Conservation (phyloP, 2,329 filamentous ascomycete species). For the Penicillium glabrum region DNA sequence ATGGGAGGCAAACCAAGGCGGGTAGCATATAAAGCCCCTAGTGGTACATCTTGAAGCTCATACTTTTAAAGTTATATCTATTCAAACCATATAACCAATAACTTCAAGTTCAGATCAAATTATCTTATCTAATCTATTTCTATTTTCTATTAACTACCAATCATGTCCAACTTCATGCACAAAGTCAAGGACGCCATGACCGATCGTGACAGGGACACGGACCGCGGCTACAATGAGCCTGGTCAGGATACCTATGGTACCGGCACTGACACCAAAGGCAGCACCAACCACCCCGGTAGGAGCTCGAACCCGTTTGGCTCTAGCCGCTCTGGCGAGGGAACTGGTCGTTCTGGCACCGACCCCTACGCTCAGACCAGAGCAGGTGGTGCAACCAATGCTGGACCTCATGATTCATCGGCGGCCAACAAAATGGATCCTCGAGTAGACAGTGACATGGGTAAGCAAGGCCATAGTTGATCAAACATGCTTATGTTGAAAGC, state of each 20-base stretch:
- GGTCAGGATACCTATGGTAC: neutral
- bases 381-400: conserved; percentile 18
- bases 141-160: neutral
- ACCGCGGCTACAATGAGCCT: neutral
- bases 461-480: neutral
- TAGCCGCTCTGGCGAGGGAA: neutral
- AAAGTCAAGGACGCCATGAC: conserved; percentile 17
- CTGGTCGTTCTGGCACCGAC: neutral
- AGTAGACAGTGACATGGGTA: conserved; percentile 22
- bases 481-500: neutral
- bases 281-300: neutral
- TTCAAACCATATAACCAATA: neutral
- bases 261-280: neutral
- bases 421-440: conserved; percentile 55
- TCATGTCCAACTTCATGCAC: conserved; percentile 18
- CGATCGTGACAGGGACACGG: neutral
- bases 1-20: neutral
- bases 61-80: no score
- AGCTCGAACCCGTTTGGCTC: neutral
- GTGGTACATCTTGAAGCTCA: neutral
- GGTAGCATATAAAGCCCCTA: neutral
- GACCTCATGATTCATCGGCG: conserved; percentile 44
- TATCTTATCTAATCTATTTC: neutral
- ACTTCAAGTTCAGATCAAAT: neutral
- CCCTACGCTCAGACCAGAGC: neutral